Conservation (phyloP, 441 rosid species). For the Erodium moschatum region DNA sequence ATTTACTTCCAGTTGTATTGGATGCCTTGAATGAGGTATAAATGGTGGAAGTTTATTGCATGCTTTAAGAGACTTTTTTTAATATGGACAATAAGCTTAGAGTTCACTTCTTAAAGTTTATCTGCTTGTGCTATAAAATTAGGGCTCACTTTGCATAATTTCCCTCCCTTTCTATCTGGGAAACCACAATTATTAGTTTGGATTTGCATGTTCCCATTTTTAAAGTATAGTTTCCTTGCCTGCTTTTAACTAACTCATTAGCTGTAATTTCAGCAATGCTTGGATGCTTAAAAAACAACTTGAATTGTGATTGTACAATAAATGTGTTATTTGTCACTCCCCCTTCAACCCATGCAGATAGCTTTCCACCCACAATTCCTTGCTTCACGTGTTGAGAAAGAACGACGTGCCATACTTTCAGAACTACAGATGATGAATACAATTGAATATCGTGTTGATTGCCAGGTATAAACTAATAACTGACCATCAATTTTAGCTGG, state of each 20-base stretch:
- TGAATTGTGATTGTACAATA: not conserved
- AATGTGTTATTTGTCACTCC: conserved; percentile 11
- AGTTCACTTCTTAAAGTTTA: not conserved
- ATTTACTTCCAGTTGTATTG: conserved; percentile 64
- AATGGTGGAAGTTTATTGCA: not conserved
- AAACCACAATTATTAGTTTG: too few species aligned
- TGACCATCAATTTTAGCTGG: conserved; percentile 20
- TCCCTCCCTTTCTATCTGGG: too few species aligned
- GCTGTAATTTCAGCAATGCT: not conserved
- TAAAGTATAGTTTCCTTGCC: too few species aligned
- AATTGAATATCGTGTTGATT: conserved; percentile 97
- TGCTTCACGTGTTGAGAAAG: conserved; percentile 92
- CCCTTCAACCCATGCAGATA: conserved; percentile 46
- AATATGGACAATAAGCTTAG: not conserved
- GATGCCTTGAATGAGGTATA: conserved; percentile 94
- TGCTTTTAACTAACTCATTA: not conserved
- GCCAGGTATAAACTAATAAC: conserved; percentile 52
- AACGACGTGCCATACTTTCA: conserved; percentile 94
- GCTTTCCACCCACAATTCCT: conserved; percentile 94
- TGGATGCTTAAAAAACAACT: not conserved
- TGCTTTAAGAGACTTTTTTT: conserved; percentile 9
- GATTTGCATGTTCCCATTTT: too few species aligned
- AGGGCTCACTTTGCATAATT: not conserved
- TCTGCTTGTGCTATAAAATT: not conserved
- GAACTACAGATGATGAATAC: conserved; percentile 99